Percentiles rank a stretch among this genome's conserved stretches.
Conservation (phyloP, 345 rosid genomes). For the Xanthoceras sorbifolium region DNA sequence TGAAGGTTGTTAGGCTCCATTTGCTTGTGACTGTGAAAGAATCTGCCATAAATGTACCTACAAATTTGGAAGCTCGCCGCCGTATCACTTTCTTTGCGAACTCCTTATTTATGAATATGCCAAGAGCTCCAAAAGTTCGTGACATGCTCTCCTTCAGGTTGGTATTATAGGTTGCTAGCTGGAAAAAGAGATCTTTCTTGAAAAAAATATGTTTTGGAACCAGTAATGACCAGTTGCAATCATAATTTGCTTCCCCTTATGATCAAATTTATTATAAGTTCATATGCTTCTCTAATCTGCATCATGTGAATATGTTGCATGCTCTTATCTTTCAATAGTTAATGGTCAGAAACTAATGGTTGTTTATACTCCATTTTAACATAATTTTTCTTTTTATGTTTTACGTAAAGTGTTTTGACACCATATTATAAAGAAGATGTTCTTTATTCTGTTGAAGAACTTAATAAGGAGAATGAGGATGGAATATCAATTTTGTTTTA, state of each 20-base stretch:
- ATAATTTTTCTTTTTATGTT: conserved; percentile 26
- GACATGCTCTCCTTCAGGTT: conserved; percentile 95
- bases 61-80: conserved; percentile 95
- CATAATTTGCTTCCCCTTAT: neutral
- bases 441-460: conserved; percentile 82
- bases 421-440: conserved; percentile 88
- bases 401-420: conserved; percentile 73
- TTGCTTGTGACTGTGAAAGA: conserved; percentile 92
- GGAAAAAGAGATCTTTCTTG: neutral
- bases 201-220: neutral
- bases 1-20: conserved; percentile 71
- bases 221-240: conserved; percentile 3
- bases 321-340: neutral
- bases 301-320: neutral
- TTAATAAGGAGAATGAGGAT: conserved; percentile 85
- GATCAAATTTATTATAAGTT: neutral
- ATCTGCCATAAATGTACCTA: conserved; percentile 94
- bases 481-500: conserved; percentile 81
- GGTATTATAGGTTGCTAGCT: conserved; percentile 21
- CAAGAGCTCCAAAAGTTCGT: conserved; percentile 80
- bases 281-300: conserved; percentile 10
- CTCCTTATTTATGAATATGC: conserved; percentile 94
- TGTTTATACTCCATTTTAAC: conserved; percentile 26
- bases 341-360: conserved; percentile 1
- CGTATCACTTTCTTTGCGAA: conserved; percentile 98